Evolutionary conservation across 768 basidiomycete species (phyloP).

Genomic region (Suillus americanus): DNA sequence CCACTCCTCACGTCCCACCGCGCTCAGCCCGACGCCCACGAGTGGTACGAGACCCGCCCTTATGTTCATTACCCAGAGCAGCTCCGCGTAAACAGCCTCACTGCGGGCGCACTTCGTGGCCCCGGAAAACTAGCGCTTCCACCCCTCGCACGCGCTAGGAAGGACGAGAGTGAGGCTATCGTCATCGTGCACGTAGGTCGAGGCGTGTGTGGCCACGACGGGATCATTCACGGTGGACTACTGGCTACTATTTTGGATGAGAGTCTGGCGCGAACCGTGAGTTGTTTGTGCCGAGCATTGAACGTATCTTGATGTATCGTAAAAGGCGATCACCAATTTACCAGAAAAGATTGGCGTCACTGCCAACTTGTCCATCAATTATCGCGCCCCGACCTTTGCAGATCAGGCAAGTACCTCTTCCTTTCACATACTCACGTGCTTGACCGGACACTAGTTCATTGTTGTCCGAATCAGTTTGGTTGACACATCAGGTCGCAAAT

Average conservation of each 20-base stretch:
- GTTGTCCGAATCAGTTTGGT: slow-evolving; percentile 70
- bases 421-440: no score
- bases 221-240: slow-evolving; percentile 91
- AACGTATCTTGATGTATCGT: slow-evolving; percentile 2
- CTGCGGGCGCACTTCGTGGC: slow-evolving; percentile 82
- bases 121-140: slow-evolving; percentile 82
- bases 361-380: slow-evolving; percentile 78
- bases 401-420: slow-evolving; percentile 59
- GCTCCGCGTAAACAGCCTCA: slow-evolving; percentile 77
- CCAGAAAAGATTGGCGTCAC: slow-evolving; percentile 93
- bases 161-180: slow-evolving; percentile 73
- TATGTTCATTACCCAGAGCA: slow-evolving; percentile 70
- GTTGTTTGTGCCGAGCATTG: slow-evolving; percentile 22
- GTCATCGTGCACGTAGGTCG: slow-evolving; percentile 81
- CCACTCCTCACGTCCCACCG: slow-evolving; percentile 57
- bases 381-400: slow-evolving; percentile 84
- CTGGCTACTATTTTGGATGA: slow-evolving; percentile 92
- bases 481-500: slow-evolving; percentile 78
- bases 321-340: slow-evolving; percentile 79
- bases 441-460: slow-evolving; percentile 60
- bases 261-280: slow-evolving; percentile 73
- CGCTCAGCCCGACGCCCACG: slow-evolving; percentile 43
- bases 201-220: slow-evolving; percentile 89
- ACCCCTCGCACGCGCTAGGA: slow-evolving; percentile 71
- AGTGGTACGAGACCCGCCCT: slow-evolving; percentile 81